phyloP scores from a whole-genome alignment of 2,329 filamentous ascomycete genomes.

The Fusarium udum region DNA sequence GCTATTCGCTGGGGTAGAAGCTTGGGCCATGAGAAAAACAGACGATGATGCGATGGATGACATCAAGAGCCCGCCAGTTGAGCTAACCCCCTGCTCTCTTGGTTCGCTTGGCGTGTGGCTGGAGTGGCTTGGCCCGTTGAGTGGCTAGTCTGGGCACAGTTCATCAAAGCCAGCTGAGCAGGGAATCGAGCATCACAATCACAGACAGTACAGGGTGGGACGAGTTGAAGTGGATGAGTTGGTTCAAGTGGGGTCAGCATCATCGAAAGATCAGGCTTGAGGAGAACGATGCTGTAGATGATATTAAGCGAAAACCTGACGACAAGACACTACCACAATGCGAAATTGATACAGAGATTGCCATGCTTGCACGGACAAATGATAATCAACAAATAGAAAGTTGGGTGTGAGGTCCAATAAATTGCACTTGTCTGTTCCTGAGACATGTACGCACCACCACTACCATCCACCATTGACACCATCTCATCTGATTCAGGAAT shows the following conservation, averaged over 20 bases:
- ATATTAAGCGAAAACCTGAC: slow-evolving; percentile 22
- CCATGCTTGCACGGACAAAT: neutral
- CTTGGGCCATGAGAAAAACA: slow-evolving; percentile 12
- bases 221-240: slow-evolving; percentile 6
- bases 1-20: neutral
- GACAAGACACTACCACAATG: slow-evolving; percentile 17
- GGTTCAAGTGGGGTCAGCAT: slow-evolving; percentile 17
- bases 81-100: slow-evolving; percentile 25
- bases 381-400: neutral
- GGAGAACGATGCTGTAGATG: slow-evolving; percentile 9
- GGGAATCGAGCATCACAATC: slow-evolving; percentile 15
- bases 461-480: neutral
- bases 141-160: slow-evolving; percentile 31
- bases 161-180: slow-evolving; percentile 40
- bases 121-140: slow-evolving; percentile 27
- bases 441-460: slow-evolving; percentile 25
- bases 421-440: slow-evolving; percentile 10
- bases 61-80: slow-evolving; percentile 36
- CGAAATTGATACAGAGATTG: slow-evolving; percentile 3
- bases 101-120: slow-evolving; percentile 35
- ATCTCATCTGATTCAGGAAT: slow-evolving; percentile 11
- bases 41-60: slow-evolving; percentile 40
- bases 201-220: slow-evolving; percentile 1
- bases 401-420: neutral
- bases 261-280: slow-evolving; percentile 1